Conservation (phyloP, 2,329 filamentous ascomycete species). For the Teratosphaeria zuluensis region DNA sequence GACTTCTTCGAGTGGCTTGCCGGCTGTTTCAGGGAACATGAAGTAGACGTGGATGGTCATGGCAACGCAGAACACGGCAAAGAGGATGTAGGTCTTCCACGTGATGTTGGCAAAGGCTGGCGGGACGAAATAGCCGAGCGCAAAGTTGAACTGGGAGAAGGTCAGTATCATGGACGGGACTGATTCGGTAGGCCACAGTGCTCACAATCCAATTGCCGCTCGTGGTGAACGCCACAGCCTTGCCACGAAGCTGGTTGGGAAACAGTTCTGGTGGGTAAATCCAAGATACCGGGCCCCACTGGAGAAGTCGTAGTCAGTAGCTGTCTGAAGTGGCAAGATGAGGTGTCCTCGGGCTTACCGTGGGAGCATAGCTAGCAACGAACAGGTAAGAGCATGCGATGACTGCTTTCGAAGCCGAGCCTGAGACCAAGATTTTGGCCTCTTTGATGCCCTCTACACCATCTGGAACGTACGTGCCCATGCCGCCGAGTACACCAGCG, state of each 20-base stretch:
- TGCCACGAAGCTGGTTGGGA: conserved; percentile 52
- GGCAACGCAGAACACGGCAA: conserved; percentile 59
- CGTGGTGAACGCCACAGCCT: conserved; percentile 52
- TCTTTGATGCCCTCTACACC: conserved; percentile 32
- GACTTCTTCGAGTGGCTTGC: conserved; percentile 51
- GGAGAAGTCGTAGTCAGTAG: too few species aligned
- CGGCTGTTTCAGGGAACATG: conserved; percentile 49
- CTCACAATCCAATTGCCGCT: conserved; percentile 46
- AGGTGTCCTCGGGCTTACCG: conserved; percentile 13
- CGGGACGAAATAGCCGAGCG: conserved; percentile 49
- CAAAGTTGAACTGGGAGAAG: conserved; percentile 34
- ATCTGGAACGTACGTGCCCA: conserved; percentile 36
- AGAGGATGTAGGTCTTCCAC: conserved; percentile 60
- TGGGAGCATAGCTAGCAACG: conserved; percentile 50
- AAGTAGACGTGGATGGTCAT: conserved; percentile 63
- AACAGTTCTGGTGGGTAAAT: conserved; percentile 47
- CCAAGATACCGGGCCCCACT: conserved; percentile 50
- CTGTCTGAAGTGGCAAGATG: too few species aligned
- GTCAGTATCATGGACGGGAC: too few species aligned
- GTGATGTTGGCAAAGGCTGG: conserved; percentile 43
- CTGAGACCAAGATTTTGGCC: conserved; percentile 31
- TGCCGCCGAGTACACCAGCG: conserved; percentile 51
- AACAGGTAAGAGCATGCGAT: conserved; percentile 65
- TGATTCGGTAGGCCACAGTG: too few species aligned
- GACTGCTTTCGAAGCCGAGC: conserved; percentile 39